Base-by-base conservation (phyloP, 345 rosid species). In the Brassica carinata region DNA sequence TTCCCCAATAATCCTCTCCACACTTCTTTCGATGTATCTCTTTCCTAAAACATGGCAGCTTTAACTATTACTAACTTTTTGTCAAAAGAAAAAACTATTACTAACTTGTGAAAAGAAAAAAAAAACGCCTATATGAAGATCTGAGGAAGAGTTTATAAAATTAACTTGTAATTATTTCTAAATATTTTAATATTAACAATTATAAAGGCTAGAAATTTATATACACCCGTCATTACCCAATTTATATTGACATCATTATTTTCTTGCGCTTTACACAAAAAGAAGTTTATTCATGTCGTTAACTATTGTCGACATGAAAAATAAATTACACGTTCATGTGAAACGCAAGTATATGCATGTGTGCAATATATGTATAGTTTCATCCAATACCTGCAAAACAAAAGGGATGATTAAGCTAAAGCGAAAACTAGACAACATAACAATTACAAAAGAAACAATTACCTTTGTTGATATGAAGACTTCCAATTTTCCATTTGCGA, bases 401-500 rank as follows among this genome's bases (percentile, higher is more conserved):
- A 53, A 53, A 14, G 58, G 58, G 58, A 53, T 53, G 7, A 1
- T 5, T 14, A 53, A 53, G 58, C 58, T n/a, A n/a, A 53, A n/a
- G 18, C 17, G 58, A 53, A 53, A 53, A n/a, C 18, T 53, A 53
- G 58, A 14, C 58, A 53, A n/a, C 58, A 18, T 53, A 40, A 40
- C 43, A 40, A 40, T 40, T 5, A 33, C 36, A 33, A 33, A 33
- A 33, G 36, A 33, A 40, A 40, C 53, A 45, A 13, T 53, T n/a
- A 53, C 58, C 58, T 53, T 13, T 14, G 5, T n/a, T 14, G 58
- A 53, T 53, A 4, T 79, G 19, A 65, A 15, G 5, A 5, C 18
- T 38, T 43, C 85, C 88, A 9, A 45, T 55, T 34, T 86, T 78
- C 90, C 93, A 88, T 72, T 58, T 82, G 38, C 72, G 74, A 26